These are phyloP conservation scores for Annona cherimola DNA, from an alignment of 164 flowering plant species.

Conservation along the genomic window DNA sequence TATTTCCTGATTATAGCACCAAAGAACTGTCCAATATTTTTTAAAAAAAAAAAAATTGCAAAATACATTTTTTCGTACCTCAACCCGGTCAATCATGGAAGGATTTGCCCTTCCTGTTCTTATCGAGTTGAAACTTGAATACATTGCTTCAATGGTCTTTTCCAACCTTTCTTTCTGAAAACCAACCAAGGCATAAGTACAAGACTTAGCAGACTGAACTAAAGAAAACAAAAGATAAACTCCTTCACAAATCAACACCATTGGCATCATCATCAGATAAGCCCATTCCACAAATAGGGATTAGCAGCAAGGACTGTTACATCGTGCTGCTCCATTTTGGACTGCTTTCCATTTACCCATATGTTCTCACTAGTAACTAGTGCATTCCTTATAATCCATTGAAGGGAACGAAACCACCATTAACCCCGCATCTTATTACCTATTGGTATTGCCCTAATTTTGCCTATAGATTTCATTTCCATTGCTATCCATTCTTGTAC, in stretches of 20 bases:
- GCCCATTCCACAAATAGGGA: not conserved
- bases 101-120: constrained; percentile 91
- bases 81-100: constrained; percentile 77
- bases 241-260: not conserved
- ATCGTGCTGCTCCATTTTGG: not conserved
- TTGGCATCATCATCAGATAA: too few relatives aligned
- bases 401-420: too few relatives aligned
- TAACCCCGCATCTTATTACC: too few relatives aligned
- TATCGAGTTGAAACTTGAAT: constrained; percentile 65
- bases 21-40: too few relatives aligned
- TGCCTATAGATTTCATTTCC: too few relatives aligned
- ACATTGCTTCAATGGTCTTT: constrained; percentile 66
- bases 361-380: not conserved
- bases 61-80: constrained; percentile 37
- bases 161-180: constrained; percentile 83
- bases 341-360: not conserved
- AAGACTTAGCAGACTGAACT: not conserved
- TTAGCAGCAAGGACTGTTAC: too few relatives aligned
- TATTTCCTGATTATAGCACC: not conserved
- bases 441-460: too few relatives aligned
- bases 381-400: too few relatives aligned
- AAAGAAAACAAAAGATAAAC: not conserved
- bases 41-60: not conserved
- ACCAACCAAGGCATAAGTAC: constrained; percentile 1
- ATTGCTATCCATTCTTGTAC: too few relatives aligned